Evolutionary conservation across 176 grass and related monocot genomes (phyloP).

Genomic region (Rhynchospora pubera): DNA sequence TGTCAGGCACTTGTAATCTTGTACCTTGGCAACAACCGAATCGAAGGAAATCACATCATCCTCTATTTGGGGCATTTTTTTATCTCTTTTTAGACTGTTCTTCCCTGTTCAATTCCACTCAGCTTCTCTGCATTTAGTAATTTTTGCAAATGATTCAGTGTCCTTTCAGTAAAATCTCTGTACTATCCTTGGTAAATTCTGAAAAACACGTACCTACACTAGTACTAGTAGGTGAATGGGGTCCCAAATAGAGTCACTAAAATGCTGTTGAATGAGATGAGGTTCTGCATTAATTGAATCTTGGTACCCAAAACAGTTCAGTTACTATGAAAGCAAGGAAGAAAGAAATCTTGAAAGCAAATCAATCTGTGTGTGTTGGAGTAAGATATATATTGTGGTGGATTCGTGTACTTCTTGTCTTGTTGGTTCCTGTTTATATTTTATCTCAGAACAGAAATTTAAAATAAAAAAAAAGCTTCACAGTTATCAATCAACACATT

Average conservation of each 20-base stretch:
- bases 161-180: slow-evolving; percentile 5
- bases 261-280: background rate
- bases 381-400: too few species aligned
- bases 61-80: background rate
- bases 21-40: slow-evolving; percentile 7
- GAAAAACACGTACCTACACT: background rate
- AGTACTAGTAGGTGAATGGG: background rate
- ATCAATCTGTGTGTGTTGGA: background rate
- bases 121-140: background rate
- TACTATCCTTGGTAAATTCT: background rate
- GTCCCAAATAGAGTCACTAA: too few species aligned
- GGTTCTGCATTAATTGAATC: too few species aligned
- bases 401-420: background rate
- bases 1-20: slow-evolving; percentile 13
- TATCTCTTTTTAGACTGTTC: background rate
- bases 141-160: background rate
- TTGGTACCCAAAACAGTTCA: too few species aligned
- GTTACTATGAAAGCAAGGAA: too few species aligned
- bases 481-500: too few species aligned
- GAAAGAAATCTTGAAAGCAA: background rate
- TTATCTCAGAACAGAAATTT: too few species aligned
- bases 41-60: slow-evolving; percentile 19
- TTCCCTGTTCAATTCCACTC: background rate
- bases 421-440: too few species aligned
- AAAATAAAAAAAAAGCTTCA: too few species aligned